Percentiles rank a stretch among this genome's conserved stretches.
Evolutionary conservation across 2,329 filamentous ascomycete species (phyloP).

Genomic region (Exophiala aquamarina): DNA sequence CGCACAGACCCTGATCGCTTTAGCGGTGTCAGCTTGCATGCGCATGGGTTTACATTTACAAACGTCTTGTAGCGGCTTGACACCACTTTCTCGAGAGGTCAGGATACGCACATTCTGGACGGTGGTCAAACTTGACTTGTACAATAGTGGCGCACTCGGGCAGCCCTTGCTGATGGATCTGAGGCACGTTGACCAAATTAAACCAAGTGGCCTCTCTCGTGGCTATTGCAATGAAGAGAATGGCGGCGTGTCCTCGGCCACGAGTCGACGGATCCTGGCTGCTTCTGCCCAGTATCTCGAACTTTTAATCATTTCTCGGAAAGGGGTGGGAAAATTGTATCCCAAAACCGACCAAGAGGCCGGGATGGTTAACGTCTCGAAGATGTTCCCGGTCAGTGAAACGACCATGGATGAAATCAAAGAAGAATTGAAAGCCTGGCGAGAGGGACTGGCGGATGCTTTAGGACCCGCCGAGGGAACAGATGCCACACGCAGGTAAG

Average conservation of each 20-base stretch:
- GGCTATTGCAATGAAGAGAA: conserved; percentile 10
- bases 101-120: conserved; percentile 19
- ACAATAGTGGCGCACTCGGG: conserved; percentile 18
- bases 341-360: conserved; percentile 16
- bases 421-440: conserved; percentile 18
- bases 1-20: conserved; percentile 16
- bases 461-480: conserved; percentile 7
- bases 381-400: conserved; percentile 17
- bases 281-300: conserved; percentile 21
- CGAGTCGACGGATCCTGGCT: conserved; percentile 12
- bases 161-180: conserved; percentile 21
- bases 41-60: conserved; percentile 19
- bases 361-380: conserved; percentile 3
- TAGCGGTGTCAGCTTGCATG: conserved; percentile 18
- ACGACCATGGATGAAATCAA: conserved; percentile 18
- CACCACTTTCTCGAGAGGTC: conserved; percentile 8
- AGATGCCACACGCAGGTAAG: conserved; percentile 13
- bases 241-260: conserved; percentile 8
- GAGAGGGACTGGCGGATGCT: conserved; percentile 11
- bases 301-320: conserved; percentile 17
- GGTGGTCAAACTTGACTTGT: conserved; percentile 23
- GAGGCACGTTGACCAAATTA: conserved; percentile 18
- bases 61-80: conserved; percentile 14
- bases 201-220: conserved; percentile 7
- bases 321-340: conserved; percentile 16